phyloP scores from a whole-genome alignment of 2,329 filamentous ascomycete species.

The Nothophaeocryptopus gaeumannii region DNA sequence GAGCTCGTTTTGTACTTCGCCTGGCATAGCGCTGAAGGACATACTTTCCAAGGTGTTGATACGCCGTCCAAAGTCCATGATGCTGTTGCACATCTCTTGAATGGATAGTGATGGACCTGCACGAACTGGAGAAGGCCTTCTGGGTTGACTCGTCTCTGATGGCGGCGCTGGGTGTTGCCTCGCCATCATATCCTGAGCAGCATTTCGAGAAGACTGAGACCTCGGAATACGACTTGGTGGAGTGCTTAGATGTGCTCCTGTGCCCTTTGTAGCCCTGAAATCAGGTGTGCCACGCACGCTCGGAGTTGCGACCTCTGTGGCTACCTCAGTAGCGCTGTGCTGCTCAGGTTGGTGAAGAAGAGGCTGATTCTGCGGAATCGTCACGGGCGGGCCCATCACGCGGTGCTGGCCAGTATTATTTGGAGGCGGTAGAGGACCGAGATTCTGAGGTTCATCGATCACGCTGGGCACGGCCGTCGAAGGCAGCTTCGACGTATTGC shows the following conservation, averaged over 20 bases:
- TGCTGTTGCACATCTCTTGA: slow-evolving; percentile 52
- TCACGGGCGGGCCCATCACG: slow-evolving; percentile 31
- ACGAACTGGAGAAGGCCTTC: slow-evolving; percentile 8
- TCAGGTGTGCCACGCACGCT: slow-evolving; percentile 45
- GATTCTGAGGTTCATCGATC: slow-evolving; percentile 19
- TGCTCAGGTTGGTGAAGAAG: slow-evolving; percentile 35
- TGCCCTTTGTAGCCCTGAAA: slow-evolving; percentile 14
- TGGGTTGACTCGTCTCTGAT: slow-evolving; percentile 6
- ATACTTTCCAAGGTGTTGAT: slow-evolving; percentile 67
- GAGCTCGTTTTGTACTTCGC: slow-evolving; percentile 66
- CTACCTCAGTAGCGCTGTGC: slow-evolving; percentile 47
- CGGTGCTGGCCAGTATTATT: not conserved
- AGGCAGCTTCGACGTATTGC: slow-evolving; percentile 27
- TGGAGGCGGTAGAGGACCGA: too few relatives aligned
- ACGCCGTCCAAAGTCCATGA: slow-evolving; percentile 51
- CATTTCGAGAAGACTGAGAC: not conserved
- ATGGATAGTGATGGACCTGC: slow-evolving; percentile 33
- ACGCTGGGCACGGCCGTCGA: slow-evolving; percentile 28
- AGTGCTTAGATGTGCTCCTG: not conserved
- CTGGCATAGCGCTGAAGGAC: slow-evolving; percentile 64
- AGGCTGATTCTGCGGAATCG: slow-evolving; percentile 22
- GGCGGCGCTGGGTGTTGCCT: slow-evolving; percentile 5
- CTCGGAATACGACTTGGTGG: not conserved
- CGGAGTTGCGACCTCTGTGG: slow-evolving; percentile 48
- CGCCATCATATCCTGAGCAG: slow-evolving; percentile 2